These are phyloP conservation scores for Ceratocystis eucalypticola DNA, from an alignment of 2,329 filamentous ascomycete genomes.

Conservation along the genomic window DNA sequence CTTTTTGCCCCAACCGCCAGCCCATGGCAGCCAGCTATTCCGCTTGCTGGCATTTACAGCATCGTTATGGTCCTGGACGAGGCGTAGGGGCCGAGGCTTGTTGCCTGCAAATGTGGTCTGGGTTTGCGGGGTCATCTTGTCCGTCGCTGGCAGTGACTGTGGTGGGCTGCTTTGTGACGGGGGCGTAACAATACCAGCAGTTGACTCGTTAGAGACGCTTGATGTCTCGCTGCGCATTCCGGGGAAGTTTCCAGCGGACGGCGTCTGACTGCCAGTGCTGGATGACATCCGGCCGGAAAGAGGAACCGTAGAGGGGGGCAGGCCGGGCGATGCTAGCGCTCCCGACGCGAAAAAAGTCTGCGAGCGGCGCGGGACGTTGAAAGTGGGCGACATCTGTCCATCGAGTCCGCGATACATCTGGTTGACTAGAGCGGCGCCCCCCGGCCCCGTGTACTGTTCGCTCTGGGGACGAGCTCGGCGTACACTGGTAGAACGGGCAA, in stretches of 20 bases:
- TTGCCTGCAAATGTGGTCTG: constrained; percentile 48
- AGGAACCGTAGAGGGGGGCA: constrained; percentile 28
- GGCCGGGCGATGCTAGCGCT: constrained; percentile 25
- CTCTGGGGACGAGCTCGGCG: constrained; percentile 46
- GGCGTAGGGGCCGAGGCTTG: constrained; percentile 69
- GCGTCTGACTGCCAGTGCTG: constrained; percentile 30
- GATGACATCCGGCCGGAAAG: constrained; percentile 40
- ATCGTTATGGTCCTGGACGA: constrained; percentile 67
- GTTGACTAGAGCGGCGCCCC: constrained; percentile 51
- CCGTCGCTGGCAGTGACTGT: constrained; percentile 21
- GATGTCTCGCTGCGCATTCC: constrained; percentile 54
- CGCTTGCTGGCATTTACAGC: constrained; percentile 40
- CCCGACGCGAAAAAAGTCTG: constrained; percentile 50
- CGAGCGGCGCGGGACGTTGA: constrained; percentile 45
- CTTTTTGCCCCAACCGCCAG: constrained; percentile 36
- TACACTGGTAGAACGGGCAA: constrained; percentile 40
- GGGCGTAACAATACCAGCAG: constrained; percentile 33
- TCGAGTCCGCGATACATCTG: constrained; percentile 77
- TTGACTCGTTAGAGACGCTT: constrained; percentile 53
- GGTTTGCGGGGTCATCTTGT: constrained; percentile 44
- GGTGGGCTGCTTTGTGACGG: constrained; percentile 41
- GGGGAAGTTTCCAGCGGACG: constrained; percentile 50
- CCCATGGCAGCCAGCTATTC: constrained; percentile 53
- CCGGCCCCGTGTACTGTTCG: constrained; percentile 47
- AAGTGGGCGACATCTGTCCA: constrained; percentile 45